Evolutionary conservation across 73 alveolate genomes (phyloP).

Genomic region (Blepharisma japonicum): DNA sequence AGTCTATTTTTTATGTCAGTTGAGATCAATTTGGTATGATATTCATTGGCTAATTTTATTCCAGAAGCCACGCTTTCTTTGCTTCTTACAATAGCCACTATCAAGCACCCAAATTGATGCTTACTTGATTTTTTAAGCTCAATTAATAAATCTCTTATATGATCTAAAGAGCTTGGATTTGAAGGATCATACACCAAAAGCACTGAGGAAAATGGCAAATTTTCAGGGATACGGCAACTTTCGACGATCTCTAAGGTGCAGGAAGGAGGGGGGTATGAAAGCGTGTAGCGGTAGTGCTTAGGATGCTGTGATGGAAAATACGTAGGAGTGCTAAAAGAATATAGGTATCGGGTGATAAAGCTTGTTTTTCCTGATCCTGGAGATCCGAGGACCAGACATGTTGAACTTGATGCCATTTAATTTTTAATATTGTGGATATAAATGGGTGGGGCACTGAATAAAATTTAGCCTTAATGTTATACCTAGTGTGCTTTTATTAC

Average conservation of each 20-base stretch:
- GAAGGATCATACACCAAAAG: conserved; percentile 3
- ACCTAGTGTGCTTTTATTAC: no score
- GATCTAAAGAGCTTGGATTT: background rate
- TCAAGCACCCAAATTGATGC: background rate
- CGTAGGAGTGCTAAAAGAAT: background rate
- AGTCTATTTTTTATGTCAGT: background rate
- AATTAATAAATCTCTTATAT: background rate
- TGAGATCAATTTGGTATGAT: background rate
- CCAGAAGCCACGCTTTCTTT: background rate
- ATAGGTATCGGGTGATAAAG: conserved; percentile 9
- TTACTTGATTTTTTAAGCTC: background rate
- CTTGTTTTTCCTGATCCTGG: conserved; percentile 1
- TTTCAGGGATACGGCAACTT: background rate
- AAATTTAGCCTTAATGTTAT: no score
- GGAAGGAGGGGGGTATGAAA: conserved; percentile 23
- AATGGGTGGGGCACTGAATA: no score
- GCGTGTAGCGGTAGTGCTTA: background rate
- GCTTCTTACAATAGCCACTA: background rate
- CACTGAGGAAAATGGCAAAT: background rate
- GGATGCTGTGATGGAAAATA: conserved; percentile 24
- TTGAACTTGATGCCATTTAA: no score
- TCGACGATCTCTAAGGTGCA: background rate
- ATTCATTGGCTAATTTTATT: background rate
- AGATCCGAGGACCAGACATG: conserved; percentile 19
- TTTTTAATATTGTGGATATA: no score